Evolutionary conservation across 2,329 filamentous ascomycete species (phyloP).

Genomic region (Cladosporium velox): DNA sequence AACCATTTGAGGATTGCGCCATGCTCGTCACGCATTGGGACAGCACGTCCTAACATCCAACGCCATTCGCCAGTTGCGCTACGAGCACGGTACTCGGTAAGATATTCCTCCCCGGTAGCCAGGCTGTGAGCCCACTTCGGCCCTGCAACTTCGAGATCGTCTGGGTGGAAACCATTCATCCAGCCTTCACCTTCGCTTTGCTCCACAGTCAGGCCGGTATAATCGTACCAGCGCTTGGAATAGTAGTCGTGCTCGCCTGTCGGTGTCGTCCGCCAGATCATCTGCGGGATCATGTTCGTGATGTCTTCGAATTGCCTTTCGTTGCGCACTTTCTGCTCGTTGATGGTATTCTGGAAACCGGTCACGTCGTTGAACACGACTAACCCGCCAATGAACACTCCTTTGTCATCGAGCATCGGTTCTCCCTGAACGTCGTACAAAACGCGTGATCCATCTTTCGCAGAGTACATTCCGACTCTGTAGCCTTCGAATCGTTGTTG

Average conservation of each 20-base stretch:
- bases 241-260: slow-evolving; percentile 72
- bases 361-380: slow-evolving; percentile 74
- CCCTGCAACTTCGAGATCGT: slow-evolving; percentile 62
- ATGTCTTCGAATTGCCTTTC: slow-evolving; percentile 75
- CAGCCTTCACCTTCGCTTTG: slow-evolving; percentile 65
- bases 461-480: slow-evolving; percentile 65
- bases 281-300: slow-evolving; percentile 61
- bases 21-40: slow-evolving; percentile 67
- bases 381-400: slow-evolving; percentile 73
- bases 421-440: slow-evolving; percentile 69
- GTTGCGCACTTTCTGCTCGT: slow-evolving; percentile 68
- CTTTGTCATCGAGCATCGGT: slow-evolving; percentile 64
- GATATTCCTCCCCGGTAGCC: slow-evolving; percentile 67
- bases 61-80: slow-evolving; percentile 69
- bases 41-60: slow-evolving; percentile 75
- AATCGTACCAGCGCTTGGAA: slow-evolving; percentile 76
- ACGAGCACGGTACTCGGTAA: slow-evolving; percentile 69
- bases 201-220: slow-evolving; percentile 67
- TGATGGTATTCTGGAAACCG: slow-evolving; percentile 67
- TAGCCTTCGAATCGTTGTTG: slow-evolving; percentile 60
- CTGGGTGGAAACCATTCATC: slow-evolving; percentile 67
- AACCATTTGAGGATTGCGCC: slow-evolving; percentile 77
- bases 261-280: slow-evolving; percentile 69
- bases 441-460: slow-evolving; percentile 53
- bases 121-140: slow-evolving; percentile 64